A percentile compares a stretch with the other conserved stretches of the same genome.
Evolutionary conservation across 768 basidiomycete genomes (phyloP).

Genomic region (Phylloporus arenicola): DNA sequence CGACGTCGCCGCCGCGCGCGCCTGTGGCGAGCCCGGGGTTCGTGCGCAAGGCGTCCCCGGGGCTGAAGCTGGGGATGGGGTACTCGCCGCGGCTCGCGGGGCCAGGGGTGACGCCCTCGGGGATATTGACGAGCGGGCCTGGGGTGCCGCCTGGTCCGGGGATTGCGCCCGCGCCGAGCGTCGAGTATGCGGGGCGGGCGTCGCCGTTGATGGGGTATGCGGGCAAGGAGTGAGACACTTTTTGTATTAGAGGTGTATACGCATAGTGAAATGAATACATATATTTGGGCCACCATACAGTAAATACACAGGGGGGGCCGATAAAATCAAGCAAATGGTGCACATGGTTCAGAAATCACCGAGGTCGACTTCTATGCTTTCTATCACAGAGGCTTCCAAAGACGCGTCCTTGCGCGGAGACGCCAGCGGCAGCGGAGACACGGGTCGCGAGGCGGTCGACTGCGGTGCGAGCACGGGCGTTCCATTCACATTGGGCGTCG

Average conservation of each 20-base stretch:
- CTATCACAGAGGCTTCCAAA: slow-evolving; percentile 53
- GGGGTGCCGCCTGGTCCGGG: slow-evolving; percentile 27
- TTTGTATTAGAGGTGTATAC: neutral
- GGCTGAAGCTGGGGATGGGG: slow-evolving; percentile 25
- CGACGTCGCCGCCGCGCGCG: slow-evolving; percentile 37
- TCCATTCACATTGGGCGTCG: slow-evolving; percentile 47
- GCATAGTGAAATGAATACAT: neutral
- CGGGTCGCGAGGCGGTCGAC: slow-evolving; percentile 27
- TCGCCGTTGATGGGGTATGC: slow-evolving; percentile 24
- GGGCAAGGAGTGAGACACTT: slow-evolving; percentile 14
- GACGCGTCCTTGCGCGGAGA: slow-evolving; percentile 33
- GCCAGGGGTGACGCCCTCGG: slow-evolving; percentile 28
- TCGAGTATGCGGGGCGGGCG: neutral
- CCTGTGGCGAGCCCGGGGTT: slow-evolving; percentile 19
- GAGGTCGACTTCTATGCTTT: slow-evolving; percentile 68
- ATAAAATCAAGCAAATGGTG: neutral
- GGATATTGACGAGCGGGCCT: slow-evolving; percentile 27
- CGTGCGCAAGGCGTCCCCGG: slow-evolving; percentile 24
- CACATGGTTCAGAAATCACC: slow-evolving; percentile 57
- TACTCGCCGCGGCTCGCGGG: slow-evolving; percentile 29
- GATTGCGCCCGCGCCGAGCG: slow-evolving; percentile 19
- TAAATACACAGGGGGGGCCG: neutral
- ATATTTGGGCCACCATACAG: slow-evolving; percentile 1
- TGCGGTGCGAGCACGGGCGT: slow-evolving; percentile 36
- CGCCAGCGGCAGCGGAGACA: slow-evolving; percentile 33